A percentile compares a stretch with the other conserved stretches of the same genome.
Evolutionary conservation across 805 yeast species (phyloP).

Genomic region (Wickerhamomyces kurtzmanii): DNA sequence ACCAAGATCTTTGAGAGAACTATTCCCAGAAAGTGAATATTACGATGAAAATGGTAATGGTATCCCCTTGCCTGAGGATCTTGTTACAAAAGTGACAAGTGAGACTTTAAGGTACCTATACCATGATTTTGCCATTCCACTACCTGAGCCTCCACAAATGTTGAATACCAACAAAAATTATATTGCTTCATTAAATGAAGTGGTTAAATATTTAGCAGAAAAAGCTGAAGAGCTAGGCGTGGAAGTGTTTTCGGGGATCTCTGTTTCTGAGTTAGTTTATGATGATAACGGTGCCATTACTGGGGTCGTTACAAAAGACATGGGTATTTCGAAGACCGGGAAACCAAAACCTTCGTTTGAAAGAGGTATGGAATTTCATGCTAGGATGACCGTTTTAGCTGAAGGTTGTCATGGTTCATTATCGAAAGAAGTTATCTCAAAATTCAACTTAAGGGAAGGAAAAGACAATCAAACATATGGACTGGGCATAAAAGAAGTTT

Average conservation of each 20-base stretch:
- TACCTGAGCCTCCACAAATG: conserved; percentile 95
- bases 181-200: conserved; percentile 74
- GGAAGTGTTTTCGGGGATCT: conserved; percentile 83
- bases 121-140: conserved; percentile 47
- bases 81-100: conserved; percentile 62
- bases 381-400: conserved; percentile 81
- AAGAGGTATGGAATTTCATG: conserved; percentile 94
- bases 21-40: conserved; percentile 61
- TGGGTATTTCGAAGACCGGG: conserved; percentile 75
- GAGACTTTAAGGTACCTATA: conserved; percentile 71
- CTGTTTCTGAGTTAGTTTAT: conserved; percentile 73
- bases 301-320: conserved; percentile 92
- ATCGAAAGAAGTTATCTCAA: conserved; percentile 63
- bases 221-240: conserved; percentile 91
- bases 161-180: conserved; percentile 71
- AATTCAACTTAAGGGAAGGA: conserved; percentile 57
- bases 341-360: conserved; percentile 78
- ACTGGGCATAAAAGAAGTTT: conserved; percentile 89
- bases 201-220: conserved; percentile 75
- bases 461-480: conserved; percentile 86
- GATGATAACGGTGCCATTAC: conserved; percentile 50
- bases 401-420: conserved; percentile 99
- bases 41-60: conserved; percentile 41
- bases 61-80: conserved; percentile 69
- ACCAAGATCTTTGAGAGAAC: conserved; percentile 78